Base-by-base conservation (phyloP, 1,284 basidiomycete species). In the Fomitopsis schrenkii region DNA sequence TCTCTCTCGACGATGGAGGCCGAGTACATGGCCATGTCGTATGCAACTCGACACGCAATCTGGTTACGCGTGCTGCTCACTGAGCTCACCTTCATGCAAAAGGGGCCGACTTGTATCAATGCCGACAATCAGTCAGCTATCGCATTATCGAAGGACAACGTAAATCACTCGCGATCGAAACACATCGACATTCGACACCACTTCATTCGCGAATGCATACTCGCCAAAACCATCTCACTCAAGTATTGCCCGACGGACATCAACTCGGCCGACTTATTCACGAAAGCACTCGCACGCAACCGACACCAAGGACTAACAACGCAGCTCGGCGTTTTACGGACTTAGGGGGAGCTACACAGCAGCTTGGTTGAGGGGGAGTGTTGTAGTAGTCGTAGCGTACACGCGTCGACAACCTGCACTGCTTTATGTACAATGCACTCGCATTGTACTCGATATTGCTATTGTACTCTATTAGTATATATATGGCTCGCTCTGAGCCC, bases 141-240 rank as follows among this genome's bases (percentile, higher is more conserved):
- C 38, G 44, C 63, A 4, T 53, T 79, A 0, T 64, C 71, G 6
- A 58, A 68, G 10, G 71, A 76, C 46, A 70, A 71, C 1, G 61
- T 68, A 2, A 62, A 53, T 36, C 70, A 72, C 50, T 50, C 62
- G 0, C 55, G 70, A 2, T 67, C 70, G 33, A 77, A 77, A 61
- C 76, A 79, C 62, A 75, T 79, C 48, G 70, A 74, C 50, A 65
- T 77, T 38, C 61, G 59, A 3, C 65, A 72, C 57, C 76, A 77
- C 59, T 72, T 66, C 40, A 59, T 77, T 2, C 68, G 75, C 0
- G 72, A 76, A 17, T 52, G 54, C 6, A 66, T 77, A 35, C 62
- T 64, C 10, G 55, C 55, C 2, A 63, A 62, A 3, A 26, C 45
- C 0, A 55, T 75, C 48, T 26, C 33, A 0, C 28, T 70, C 10